These are phyloP conservation scores for Neofusicoccum umdonicola DNA, from an alignment of 2,329 filamentous ascomycete genomes.

Conservation along the genomic window DNA sequence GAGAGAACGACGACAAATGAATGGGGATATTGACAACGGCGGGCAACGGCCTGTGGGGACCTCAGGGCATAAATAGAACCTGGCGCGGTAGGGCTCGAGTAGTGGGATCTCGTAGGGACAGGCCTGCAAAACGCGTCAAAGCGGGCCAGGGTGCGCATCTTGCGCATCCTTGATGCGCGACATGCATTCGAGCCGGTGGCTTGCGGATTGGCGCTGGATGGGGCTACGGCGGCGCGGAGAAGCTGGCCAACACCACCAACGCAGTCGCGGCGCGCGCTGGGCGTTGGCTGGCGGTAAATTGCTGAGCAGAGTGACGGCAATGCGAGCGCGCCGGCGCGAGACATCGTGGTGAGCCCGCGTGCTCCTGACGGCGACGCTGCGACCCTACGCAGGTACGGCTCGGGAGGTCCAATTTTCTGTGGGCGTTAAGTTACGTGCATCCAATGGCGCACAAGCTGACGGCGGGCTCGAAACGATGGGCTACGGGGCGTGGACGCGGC, in stretches of 20 bases:
- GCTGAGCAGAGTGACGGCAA: not conserved
- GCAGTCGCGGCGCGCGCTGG: not conserved
- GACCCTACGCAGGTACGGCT: constrained; percentile 12
- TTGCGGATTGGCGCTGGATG: constrained; percentile 4
- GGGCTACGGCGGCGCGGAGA: not conserved
- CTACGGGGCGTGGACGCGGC: constrained; percentile 1
- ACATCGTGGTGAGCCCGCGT: not conserved
- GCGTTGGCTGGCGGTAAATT: constrained; percentile 6
- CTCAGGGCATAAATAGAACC: constrained; percentile 15
- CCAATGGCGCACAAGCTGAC: constrained; percentile 10
- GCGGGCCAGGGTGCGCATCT: not conserved
- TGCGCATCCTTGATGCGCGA: constrained; percentile 14
- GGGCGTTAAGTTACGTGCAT: constrained; percentile 2
- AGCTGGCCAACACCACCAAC: constrained; percentile 6
- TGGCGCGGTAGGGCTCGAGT: constrained; percentile 10
- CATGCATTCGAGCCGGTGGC: constrained; percentile 11
- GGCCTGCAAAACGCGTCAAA: constrained; percentile 14
- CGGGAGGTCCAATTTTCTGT: constrained; percentile 10
- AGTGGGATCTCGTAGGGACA: constrained; percentile 1
- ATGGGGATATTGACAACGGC: not conserved
- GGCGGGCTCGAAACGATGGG: not conserved
- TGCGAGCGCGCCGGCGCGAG: not conserved
- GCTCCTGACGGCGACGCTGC: not conserved
- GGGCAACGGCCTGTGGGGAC: constrained; percentile 16
- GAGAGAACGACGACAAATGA: constrained; percentile 1